Evolutionary conservation across 2,329 filamentous ascomycete genomes (phyloP).

Genomic region (Hypoxylon sp.): DNA sequence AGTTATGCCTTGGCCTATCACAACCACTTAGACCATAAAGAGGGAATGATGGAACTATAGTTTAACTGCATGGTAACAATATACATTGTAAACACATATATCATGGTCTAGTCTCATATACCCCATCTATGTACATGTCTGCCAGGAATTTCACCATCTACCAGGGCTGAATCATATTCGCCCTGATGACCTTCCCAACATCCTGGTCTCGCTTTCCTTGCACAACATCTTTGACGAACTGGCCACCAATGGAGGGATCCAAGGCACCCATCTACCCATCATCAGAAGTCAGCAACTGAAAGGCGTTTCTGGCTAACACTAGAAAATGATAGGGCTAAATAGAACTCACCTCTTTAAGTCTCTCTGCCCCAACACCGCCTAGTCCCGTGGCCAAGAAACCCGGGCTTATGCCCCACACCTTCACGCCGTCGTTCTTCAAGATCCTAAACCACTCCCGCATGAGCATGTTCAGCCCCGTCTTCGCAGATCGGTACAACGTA

Average conservation of each 20-base stretch:
- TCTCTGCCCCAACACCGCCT: constrained; percentile 50
- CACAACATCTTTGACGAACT: constrained; percentile 50
- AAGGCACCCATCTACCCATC: constrained; percentile 47
- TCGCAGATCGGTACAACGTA: constrained; percentile 57
- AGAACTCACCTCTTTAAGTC: constrained; percentile 46
- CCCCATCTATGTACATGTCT: background rate
- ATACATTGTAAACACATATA: too few relatives aligned
- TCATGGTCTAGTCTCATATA: background rate
- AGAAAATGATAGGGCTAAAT: background rate
- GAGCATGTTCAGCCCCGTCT: constrained; percentile 65
- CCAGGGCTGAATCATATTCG: constrained; percentile 48
- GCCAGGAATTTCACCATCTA: constrained; percentile 22
- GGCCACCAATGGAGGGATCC: constrained; percentile 48
- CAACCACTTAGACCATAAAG: background rate
- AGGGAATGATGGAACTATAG: background rate
- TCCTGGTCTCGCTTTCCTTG: constrained; percentile 51
- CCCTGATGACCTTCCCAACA: constrained; percentile 47
- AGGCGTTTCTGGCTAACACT: background rate
- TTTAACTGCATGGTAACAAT: background rate
- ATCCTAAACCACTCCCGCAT: constrained; percentile 62
- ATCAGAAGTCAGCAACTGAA: constrained; percentile 1
- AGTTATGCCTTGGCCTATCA: background rate
- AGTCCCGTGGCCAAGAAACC: constrained; percentile 65
- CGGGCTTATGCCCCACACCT: constrained; percentile 64
- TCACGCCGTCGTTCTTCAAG: constrained; percentile 65